Base-by-base conservation (phyloP, 108 stramenopile genomes). In the Discostella pseudostelligera region DNA sequence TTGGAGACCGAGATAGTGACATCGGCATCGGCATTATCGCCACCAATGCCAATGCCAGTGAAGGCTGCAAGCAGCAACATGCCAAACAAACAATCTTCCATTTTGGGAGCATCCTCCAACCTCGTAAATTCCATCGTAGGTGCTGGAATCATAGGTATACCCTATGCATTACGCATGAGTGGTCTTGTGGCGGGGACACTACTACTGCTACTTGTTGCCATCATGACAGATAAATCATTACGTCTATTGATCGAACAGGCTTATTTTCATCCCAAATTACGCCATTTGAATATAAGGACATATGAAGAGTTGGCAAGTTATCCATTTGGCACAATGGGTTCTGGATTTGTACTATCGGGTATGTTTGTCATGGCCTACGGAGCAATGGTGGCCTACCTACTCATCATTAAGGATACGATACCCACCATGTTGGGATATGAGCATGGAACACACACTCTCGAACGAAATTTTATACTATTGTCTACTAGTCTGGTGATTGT, bases 121-220 rank as follows among this genome's bases (percentile, higher is more conserved):
- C 63, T 95, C 17, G 79, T 91, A 55, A 95, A 95, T 56, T 72
- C 74, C 45, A 92, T 95, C 45, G 89, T 95, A 3, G 93, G 93
- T 0, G 88, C 90, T 0, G 93, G 93, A 12, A 95, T 91, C 39
- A 86, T 95, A 60, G 93, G 90, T 10, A 88, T 95, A 39, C 93
- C 93, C 0, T 92, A 79, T 50, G 90, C 93, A 8, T 24, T 95
- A 8, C 63, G 74, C 25, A 64, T 88, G 63, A 57, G 69, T 8
- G 93, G 93, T 5, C 48, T 90, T 0, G 65, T 82, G 20, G 81
- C 82, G 0, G 93, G 93, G 0, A 47, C 86, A 7, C 29, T 87
- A 1, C 53, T 92, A 0, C 49, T 92, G 0, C 3, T 84, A 7
- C 57, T 86, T 25, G 87, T 92, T 0, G 77, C 84, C 0, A 74